Evolutionary conservation across 768 basidiomycete genomes (phyloP).

Genomic region (Rhodotorula diobovata): DNA sequence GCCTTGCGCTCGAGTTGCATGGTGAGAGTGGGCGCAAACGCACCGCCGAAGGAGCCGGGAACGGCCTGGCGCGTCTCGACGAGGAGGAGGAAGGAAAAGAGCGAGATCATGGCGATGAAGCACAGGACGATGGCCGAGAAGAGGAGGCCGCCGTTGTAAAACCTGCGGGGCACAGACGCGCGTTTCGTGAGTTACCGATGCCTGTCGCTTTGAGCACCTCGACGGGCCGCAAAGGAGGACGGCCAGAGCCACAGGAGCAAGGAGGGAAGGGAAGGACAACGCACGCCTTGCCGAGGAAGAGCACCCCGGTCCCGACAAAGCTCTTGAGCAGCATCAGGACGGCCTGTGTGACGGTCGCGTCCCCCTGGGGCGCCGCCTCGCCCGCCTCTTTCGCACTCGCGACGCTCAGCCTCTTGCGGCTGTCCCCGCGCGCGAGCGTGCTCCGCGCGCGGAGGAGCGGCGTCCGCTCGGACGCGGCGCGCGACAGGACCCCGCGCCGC

Average conservation of each 20-base stretch:
- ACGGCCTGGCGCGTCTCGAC: constrained; percentile 81
- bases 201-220: too few species aligned
- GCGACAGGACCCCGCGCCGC: not conserved
- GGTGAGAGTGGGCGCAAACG: constrained; percentile 21
- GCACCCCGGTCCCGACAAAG: constrained; percentile 89
- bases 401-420: constrained; percentile 51
- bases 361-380: constrained; percentile 52
- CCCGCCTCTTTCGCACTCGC: constrained; percentile 48
- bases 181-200: not conserved
- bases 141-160: constrained; percentile 88
- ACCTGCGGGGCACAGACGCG: constrained; percentile 52
- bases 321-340: constrained; percentile 89
- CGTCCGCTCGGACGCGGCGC: constrained; percentile 39
- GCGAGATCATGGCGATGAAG: constrained; percentile 75
- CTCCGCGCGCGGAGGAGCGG: constrained; percentile 42
- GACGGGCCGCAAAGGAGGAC: constrained; percentile 7
- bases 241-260: constrained; percentile 11
- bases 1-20: not conserved
- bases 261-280: constrained; percentile 44
- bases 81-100: constrained; percentile 89
- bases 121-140: constrained; percentile 76
- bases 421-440: constrained; percentile 14
- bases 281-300: constrained; percentile 92
- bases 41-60: constrained; percentile 88
- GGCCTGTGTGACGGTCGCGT: constrained; percentile 84